phyloP scores from a whole-genome alignment of 2,329 filamentous ascomycete genomes.

The Cyphellophora europaea region DNA sequence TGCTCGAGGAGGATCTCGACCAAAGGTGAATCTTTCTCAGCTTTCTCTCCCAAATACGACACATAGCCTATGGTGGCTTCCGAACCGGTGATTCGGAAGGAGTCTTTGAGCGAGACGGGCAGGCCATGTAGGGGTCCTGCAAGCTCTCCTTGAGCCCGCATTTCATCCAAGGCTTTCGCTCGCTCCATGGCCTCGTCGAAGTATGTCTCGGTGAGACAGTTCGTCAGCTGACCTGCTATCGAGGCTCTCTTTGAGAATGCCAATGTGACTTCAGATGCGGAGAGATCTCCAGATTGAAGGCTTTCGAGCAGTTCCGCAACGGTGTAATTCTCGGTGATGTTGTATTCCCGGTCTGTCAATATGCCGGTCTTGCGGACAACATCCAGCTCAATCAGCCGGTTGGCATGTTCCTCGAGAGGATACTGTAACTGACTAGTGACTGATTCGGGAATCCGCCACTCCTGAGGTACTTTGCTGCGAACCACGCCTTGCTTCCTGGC shows the following conservation, averaged over 20 bases:
- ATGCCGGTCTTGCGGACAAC: conserved; percentile 33
- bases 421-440: conserved; percentile 7
- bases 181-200: conserved; percentile 20
- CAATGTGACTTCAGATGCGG: conserved; percentile 16
- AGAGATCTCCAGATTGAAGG: conserved; percentile 14
- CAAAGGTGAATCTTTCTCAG: conserved; percentile 19
- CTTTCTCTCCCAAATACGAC: conserved; percentile 22
- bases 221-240: conserved; percentile 19
- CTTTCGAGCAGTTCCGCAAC: conserved; percentile 26
- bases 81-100: conserved; percentile 19
- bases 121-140: conserved; percentile 24
- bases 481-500: neutral
- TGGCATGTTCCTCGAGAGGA: conserved; percentile 13
- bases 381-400: conserved; percentile 21
- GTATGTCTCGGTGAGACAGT: conserved; percentile 23
- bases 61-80: conserved; percentile 26
- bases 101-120: conserved; percentile 24
- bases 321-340: conserved; percentile 41
- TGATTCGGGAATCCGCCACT: conserved; percentile 20
- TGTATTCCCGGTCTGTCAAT: conserved; percentile 33
- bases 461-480: conserved; percentile 14
- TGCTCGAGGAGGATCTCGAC: conserved; percentile 30
- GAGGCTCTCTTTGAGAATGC: conserved; percentile 21
- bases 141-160: conserved; percentile 17
- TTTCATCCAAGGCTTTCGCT: conserved; percentile 20